A percentile compares a stretch with the other conserved stretches of the same genome.
Conservation (phyloP, 192 early-diverging fungal species). For the Coemansia sp. region DNA sequence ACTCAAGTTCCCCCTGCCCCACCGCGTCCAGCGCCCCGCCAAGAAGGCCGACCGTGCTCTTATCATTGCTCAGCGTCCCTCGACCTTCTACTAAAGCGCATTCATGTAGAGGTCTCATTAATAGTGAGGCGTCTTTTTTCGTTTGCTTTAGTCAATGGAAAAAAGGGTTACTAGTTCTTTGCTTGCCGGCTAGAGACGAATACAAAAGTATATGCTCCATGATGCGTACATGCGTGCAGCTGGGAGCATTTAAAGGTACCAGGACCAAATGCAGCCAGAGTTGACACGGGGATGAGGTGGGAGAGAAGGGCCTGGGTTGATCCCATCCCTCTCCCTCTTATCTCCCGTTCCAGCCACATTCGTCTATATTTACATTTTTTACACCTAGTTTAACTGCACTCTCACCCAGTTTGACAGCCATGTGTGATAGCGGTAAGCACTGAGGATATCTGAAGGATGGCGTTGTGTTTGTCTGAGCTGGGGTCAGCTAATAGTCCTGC, state of each 20-base stretch:
- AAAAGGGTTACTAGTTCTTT: not conserved
- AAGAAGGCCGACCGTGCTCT: conserved; percentile 80
- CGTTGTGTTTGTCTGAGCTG: not conserved
- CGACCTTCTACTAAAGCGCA: conserved; percentile 68
- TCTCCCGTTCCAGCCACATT: not conserved
- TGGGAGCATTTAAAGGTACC: not conserved
- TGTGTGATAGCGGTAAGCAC: conserved; percentile 7
- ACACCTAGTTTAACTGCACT: not conserved
- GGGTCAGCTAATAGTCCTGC: not conserved
- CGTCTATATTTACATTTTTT: not conserved
- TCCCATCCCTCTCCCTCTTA: not conserved
- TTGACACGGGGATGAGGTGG: not conserved
- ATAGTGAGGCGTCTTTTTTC: not conserved
- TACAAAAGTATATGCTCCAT: not conserved
- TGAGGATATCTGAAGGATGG: not conserved
- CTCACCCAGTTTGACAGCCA: not conserved
- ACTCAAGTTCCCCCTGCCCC: conserved; percentile 98
- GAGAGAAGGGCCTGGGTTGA: not conserved
- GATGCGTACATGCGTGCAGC: not conserved
- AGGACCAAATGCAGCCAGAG: not conserved
- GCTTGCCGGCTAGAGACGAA: not conserved
- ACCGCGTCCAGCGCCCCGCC: conserved; percentile 82
- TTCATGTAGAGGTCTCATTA: too few species aligned
- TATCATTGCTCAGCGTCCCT: conserved; percentile 90
- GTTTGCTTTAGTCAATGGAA: not conserved